A percentile compares a stretch with the other conserved stretches of the same genome.
phyloP scores from a whole-genome alignment of 345 rosid genomes.

The Erucastrum elatum region DNA sequence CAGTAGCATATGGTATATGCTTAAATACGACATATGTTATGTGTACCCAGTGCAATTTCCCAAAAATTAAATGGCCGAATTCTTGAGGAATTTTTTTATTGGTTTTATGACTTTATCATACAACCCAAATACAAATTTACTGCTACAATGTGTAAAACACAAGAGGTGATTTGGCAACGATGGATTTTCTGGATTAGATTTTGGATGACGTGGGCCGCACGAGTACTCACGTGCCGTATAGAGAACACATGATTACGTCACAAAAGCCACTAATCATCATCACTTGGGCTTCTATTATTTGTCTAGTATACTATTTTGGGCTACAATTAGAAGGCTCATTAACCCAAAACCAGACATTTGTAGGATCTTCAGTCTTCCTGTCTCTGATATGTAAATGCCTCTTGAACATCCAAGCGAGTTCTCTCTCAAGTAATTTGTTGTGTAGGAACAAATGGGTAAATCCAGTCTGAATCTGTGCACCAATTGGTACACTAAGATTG shows the following conservation, averaged over 20 bases:
- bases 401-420: not conserved
- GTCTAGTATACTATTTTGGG: not conserved
- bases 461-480: not conserved
- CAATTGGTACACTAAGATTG: not conserved
- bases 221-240: conserved; percentile 15
- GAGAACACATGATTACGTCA: not conserved
- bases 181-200: conserved; percentile 41
- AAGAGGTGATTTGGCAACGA: conserved; percentile 19
- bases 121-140: not conserved
- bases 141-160: not conserved
- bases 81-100: not conserved
- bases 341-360: not conserved
- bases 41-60: no score
- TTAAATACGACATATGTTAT: no score
- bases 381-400: not conserved
- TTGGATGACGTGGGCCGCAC: conserved; percentile 34
- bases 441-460: not conserved
- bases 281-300: not conserved
- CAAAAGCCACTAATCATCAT: not conserved
- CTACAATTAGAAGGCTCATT: conserved; percentile 13
- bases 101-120: no score
- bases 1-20: no score
- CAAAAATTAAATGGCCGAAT: not conserved
- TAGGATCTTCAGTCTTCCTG: not conserved
- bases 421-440: no score